Percentiles rank a stretch among this genome's conserved stretches.
phyloP scores from a whole-genome alignment of 2,329 filamentous ascomycete genomes.

The Stemphylium lycopersici region DNA sequence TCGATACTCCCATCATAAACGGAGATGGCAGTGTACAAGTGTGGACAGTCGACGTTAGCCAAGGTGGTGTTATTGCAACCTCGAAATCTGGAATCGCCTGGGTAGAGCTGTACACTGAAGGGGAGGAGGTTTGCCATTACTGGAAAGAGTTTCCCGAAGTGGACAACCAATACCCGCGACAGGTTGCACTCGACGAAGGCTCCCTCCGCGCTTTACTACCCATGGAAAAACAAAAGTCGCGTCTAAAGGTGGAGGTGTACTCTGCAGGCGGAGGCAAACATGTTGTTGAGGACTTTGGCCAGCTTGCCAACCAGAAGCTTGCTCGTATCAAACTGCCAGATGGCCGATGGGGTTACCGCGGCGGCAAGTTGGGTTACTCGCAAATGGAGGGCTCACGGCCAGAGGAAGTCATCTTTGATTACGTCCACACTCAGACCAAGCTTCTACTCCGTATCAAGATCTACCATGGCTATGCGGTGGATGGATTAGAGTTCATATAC shows the following conservation, averaged over 20 bases:
- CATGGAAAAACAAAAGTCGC: constrained; percentile 72
- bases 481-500: constrained; percentile 91
- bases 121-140: constrained; percentile 77
- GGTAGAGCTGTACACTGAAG: constrained; percentile 79
- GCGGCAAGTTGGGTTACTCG: constrained; percentile 75
- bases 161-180: constrained; percentile 66
- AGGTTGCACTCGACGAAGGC: constrained; percentile 75
- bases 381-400: constrained; percentile 72
- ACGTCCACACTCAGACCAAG: constrained; percentile 67
- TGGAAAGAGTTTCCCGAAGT: constrained; percentile 81
- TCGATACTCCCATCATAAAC: constrained; percentile 63
- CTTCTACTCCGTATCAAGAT: constrained; percentile 76
- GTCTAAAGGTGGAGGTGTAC: constrained; percentile 74
- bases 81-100: constrained; percentile 83
- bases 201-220: constrained; percentile 75
- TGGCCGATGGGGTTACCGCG: constrained; percentile 75
- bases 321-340: constrained; percentile 77
- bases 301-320: constrained; percentile 69
- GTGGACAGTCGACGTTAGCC: constrained; percentile 80
- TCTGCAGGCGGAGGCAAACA: constrained; percentile 76
- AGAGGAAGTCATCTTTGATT: constrained; percentile 76
- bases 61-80: constrained; percentile 78
- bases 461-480: constrained; percentile 76
- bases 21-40: constrained; percentile 81
- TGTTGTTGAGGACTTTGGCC: constrained; percentile 76